Evolutionary conservation across 148 eudicot species (phyloP).

Genomic region (Nepenthes gracilis): DNA sequence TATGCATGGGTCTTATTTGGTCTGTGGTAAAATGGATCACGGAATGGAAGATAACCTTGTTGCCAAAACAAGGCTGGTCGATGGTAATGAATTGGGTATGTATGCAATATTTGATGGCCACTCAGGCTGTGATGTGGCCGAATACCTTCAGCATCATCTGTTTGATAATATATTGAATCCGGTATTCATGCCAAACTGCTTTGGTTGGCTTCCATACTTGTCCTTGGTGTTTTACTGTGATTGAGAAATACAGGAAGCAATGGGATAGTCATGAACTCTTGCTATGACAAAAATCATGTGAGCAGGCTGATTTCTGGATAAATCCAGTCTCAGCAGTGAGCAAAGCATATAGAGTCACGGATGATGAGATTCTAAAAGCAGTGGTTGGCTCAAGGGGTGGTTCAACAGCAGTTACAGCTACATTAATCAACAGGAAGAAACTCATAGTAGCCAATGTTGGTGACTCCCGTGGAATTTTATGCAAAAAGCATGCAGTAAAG

Average conservation of each 20-base stretch:
- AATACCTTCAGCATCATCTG: constrained; percentile 39
- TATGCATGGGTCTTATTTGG: constrained; percentile 39
- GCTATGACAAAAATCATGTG: not conserved
- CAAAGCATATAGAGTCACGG: constrained; percentile 32
- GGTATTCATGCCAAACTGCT: constrained; percentile 12
- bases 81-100: constrained; percentile 28
- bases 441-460: constrained; percentile 59
- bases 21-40: constrained; percentile 44
- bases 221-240: too few relatives aligned
- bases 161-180: constrained; percentile 35
- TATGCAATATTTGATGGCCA: constrained; percentile 64
- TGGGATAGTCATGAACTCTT: not conserved
- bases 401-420: constrained; percentile 26
- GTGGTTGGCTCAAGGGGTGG: constrained; percentile 36
- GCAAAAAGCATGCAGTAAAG: constrained; percentile 22
- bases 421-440: constrained; percentile 33
- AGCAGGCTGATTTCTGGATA: constrained; percentile 31
- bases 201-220: not conserved
- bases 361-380: constrained; percentile 34
- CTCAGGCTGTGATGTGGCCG: constrained; percentile 34
- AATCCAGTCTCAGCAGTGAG: constrained; percentile 35
- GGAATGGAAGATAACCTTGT: constrained; percentile 52
- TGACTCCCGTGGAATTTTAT: constrained; percentile 38
- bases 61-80: constrained; percentile 20
- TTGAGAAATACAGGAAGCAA: not conserved